Evolutionary conservation across 805 yeast species (phyloP).

Genomic region (Tetrapisispora phaffii): DNA sequence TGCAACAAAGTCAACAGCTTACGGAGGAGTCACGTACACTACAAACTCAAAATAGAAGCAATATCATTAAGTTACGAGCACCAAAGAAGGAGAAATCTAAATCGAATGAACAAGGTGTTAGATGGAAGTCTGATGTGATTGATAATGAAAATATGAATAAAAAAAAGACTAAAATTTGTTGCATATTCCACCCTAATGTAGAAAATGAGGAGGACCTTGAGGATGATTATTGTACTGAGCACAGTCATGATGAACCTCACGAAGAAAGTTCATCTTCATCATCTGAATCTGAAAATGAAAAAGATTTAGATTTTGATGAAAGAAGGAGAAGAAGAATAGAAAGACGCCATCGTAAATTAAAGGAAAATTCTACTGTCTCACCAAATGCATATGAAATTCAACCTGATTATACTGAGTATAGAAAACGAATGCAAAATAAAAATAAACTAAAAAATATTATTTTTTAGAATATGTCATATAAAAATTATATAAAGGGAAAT

Average conservation of each 20-base stretch:
- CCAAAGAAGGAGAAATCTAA: background rate
- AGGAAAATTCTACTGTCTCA: slow-evolving; percentile 26
- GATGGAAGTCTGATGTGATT: slow-evolving; percentile 75
- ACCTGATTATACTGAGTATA: slow-evolving; percentile 43
- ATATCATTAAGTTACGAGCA: slow-evolving; percentile 24
- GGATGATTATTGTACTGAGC: slow-evolving; percentile 21
- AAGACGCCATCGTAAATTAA: slow-evolving; percentile 27
- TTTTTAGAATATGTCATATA: background rate
- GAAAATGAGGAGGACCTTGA: slow-evolving; percentile 52
- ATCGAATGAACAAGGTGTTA: slow-evolving; percentile 1
- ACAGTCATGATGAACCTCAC: slow-evolving; percentile 8
- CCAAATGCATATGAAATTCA: slow-evolving; percentile 88
- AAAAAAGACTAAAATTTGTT: slow-evolving; percentile 86
- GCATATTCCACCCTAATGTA: slow-evolving; percentile 72
- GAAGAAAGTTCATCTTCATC: slow-evolving; percentile 16
- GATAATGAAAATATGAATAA: slow-evolving; percentile 85
- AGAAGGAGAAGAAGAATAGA: slow-evolving; percentile 28
- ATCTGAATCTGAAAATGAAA: slow-evolving; percentile 35
- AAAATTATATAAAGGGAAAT: too few relatives aligned
- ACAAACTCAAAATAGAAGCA: slow-evolving; percentile 12
- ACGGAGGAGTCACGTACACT: slow-evolving; percentile 14
- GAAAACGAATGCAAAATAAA: slow-evolving; percentile 1
- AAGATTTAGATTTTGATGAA: slow-evolving; percentile 25
- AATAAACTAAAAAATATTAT: background rate
- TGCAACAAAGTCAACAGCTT: background rate